phyloP scores from a whole-genome alignment of 2,329 filamentous ascomycete genomes.

The Pseudogymnoascus sp. region DNA sequence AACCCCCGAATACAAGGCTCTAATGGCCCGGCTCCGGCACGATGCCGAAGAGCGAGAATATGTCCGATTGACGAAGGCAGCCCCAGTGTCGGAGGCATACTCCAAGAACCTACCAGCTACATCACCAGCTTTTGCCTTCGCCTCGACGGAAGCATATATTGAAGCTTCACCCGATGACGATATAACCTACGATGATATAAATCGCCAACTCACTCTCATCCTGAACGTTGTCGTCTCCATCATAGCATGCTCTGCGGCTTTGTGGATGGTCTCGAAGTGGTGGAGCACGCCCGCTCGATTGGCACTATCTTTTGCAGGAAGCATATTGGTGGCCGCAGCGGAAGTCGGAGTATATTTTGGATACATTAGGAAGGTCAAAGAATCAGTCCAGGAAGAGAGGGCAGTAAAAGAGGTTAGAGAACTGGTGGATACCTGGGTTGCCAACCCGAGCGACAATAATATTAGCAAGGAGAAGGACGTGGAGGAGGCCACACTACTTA shows the following conservation, averaged over 20 bases:
- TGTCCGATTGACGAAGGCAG: constrained; percentile 65
- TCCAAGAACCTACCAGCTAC: constrained; percentile 47
- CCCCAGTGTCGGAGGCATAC: constrained; percentile 47
- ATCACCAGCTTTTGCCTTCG: constrained; percentile 46
- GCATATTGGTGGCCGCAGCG: constrained; percentile 60
- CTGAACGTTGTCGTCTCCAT: constrained; percentile 86
- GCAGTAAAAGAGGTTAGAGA: constrained; percentile 56
- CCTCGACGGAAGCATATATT: constrained; percentile 39
- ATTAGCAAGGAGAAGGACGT: too few species aligned
- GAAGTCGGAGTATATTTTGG: constrained; percentile 71
- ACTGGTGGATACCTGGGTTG: constrained; percentile 63
- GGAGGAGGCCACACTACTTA: background rate
- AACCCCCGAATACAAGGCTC: constrained; percentile 72
- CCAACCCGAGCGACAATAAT: background rate
- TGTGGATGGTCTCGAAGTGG: constrained; percentile 70
- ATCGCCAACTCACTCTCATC: constrained; percentile 75
- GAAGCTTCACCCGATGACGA: constrained; percentile 46
- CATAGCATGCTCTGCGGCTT: constrained; percentile 63
- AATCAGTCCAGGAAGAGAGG: constrained; percentile 56
- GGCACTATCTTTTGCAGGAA: constrained; percentile 62
- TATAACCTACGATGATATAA: constrained; percentile 61
- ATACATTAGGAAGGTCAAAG: constrained; percentile 61
- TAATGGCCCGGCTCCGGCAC: constrained; percentile 77
- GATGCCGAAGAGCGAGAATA: constrained; percentile 79
- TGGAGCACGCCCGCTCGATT: constrained; percentile 65